These are phyloP conservation scores for Tympanopsis confertula DNA, from an alignment of 2,329 filamentous ascomycete species.

Conservation along the genomic window DNA sequence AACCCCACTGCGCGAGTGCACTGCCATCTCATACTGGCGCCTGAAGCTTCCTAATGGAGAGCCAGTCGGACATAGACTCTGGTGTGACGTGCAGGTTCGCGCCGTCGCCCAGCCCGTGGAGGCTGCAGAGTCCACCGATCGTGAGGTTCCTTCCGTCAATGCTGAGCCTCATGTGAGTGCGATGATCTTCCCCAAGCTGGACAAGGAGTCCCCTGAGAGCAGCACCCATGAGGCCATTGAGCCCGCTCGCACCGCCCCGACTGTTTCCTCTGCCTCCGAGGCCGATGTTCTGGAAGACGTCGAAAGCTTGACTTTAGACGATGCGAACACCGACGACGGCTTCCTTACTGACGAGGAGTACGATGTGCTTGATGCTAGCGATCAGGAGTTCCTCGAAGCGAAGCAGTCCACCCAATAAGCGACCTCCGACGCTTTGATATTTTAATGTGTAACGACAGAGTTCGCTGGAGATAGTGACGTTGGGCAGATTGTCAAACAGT, in stretches of 20 bases:
- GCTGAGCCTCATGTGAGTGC: conserved; percentile 34
- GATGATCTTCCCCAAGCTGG: conserved; percentile 95
- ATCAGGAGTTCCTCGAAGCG: conserved; percentile 65
- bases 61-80: conserved; percentile 85
- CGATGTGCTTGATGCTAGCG: conserved; percentile 88
- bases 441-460: too few relatives aligned
- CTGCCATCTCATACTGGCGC: conserved; percentile 91
- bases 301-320: conserved; percentile 41
- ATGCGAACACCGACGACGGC: conserved; percentile 50
- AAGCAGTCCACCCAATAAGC: too few relatives aligned
- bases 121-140: conserved; percentile 1
- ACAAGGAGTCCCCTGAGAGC: conserved; percentile 78
- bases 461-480: too few relatives aligned
- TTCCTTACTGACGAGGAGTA: conserved; percentile 98
- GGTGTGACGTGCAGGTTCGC: conserved; percentile 63
- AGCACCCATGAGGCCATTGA: conserved; percentile 59
- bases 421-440: too few relatives aligned
- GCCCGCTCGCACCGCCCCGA: conserved; percentile 23
- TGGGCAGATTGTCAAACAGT: too few relatives aligned
- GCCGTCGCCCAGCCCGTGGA: conserved; percentile 19
- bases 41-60: conserved; percentile 69
- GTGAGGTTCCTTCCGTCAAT: conserved; percentile 4
- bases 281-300: conserved; percentile 41
- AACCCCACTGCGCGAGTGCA: conserved; percentile 65
- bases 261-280: conserved; percentile 21